phyloP scores from a whole-genome alignment of 768 basidiomycete genomes.

The Tubosaeta sp. region DNA sequence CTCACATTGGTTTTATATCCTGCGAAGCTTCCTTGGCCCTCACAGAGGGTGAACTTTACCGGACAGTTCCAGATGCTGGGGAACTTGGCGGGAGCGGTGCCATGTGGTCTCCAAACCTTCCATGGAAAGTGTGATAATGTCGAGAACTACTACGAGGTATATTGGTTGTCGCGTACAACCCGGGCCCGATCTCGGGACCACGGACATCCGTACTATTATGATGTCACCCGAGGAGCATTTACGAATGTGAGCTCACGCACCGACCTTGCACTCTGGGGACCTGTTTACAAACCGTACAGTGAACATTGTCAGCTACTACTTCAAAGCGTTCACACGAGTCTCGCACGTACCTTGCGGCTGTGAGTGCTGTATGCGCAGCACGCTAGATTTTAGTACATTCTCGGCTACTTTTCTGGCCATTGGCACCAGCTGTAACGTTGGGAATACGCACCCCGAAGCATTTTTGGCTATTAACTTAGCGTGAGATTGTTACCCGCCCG shows the following conservation, averaged over 20 bases:
- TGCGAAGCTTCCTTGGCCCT: not conserved
- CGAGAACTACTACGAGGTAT: not conserved
- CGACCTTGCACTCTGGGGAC: not conserved
- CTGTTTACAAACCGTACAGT: not conserved
- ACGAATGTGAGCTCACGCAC: not conserved
- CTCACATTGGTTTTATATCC: conserved; percentile 3
- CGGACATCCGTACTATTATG: not conserved
- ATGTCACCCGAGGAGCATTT: not conserved
- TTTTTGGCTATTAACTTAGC: not conserved
- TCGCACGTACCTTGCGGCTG: not conserved
- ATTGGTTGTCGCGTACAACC: not conserved
- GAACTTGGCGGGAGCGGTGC: not conserved
- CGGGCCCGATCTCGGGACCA: not conserved
- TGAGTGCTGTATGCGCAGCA: not conserved
- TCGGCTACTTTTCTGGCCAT: not conserved
- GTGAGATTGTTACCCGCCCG: not conserved
- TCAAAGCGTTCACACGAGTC: not conserved
- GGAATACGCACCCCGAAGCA: not conserved
- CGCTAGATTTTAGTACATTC: not conserved
- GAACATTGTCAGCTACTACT: no score
- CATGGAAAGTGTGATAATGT: not conserved
- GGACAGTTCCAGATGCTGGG: not conserved
- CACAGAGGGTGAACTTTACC: not conserved
- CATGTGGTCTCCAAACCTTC: not conserved
- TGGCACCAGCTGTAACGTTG: not conserved